Evolutionary conservation across 2,329 filamentous ascomycete species (phyloP), one percentile per base, ranked within the genome.

Genomic region (Pseudophaeomoniella oleicola): DNA sequence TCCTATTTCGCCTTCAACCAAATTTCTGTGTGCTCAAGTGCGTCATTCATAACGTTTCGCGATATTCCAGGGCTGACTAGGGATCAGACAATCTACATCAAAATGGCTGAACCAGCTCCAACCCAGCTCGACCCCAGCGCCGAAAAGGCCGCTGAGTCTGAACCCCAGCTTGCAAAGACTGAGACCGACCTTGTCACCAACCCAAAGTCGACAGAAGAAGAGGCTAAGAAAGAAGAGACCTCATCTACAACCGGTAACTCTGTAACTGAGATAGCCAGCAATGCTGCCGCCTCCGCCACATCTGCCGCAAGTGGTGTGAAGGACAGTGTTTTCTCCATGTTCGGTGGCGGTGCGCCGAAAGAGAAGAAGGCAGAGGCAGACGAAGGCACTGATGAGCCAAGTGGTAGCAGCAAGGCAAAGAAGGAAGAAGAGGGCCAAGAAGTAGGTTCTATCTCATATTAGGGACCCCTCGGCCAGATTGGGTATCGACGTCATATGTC

Each of bases 261-360:
- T 15, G 39, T 42, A n/a, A 35, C 45, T 27, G 44, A 45, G 16
- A 38, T 38, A 37, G 44, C 42, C 3, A 36, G 44, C 30, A 46
- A 45, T 35, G 39, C 42, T 27, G 39, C 50, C 14, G 44, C 39
- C 17, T 46, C 34, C 30, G 44, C 43, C 9, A 36, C 46, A 27
- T 19, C 44, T n/a, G 46, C 47, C 6, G 46, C 50, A 6, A 34
- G 45, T 19, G 46, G 46, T 15, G 47, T 50, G 30, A 50, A 44
- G 36, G 64, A 68, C 51, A 72, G 59, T 43, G 83, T 96, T 46
- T 96, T 96, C 70, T 88, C 84, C 62, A 96, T 98, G 90, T 98
- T 98, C 57, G 90, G 90, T 50, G 90, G 90, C 45, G 90, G 90
- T 44, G 83, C 83, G 42, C 93, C 93, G 76, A 96, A 94, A 71